Evolutionary conservation across 495 filamentous ascomycete species (phyloP), one percentile per base, ranked within the genome.

Genomic region (Talaromyces nanjingensis): DNA sequence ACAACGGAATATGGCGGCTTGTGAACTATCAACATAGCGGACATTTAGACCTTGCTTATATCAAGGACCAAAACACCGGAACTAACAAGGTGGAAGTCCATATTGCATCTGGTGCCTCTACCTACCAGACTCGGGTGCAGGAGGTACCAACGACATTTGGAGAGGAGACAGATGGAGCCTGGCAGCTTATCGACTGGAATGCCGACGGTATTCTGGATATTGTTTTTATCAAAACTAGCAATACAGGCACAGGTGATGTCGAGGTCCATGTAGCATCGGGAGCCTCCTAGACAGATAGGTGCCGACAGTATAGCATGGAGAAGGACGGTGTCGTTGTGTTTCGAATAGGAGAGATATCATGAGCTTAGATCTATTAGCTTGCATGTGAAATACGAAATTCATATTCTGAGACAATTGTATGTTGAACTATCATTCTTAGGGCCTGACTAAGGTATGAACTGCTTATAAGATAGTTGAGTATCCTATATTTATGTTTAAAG

Each of bases 171-270:
- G 60, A 62, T 54, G 60, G 60, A 18, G 52, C 61, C 33, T 63
- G 45, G 45, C 24, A 33, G 45, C 24, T 63, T 37, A 56, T 33
- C 33, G 42, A 63, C 25, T 63, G 25, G 24, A 63, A 63, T 63
- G 45, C 16, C 18, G 61, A 63, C 33, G 61, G 61, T n/a, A n/a
- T 33, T 9, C 61, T 55, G 2, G 61, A 63, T 63, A 47, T 63
- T 34, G 31, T 63, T 34, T 54, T 34, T 29, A 63, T 63, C 16
- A 63, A 63, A 24, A 63, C 45, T 22, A 53, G 61, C 45, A 37
- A 63, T n/a, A 63, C 61, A 9, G 47, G 47, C 25, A 63, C 45
- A 18, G 45, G 45, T 6, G 25, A 55, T 24, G 45, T 55, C 7
- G 61, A 63, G 25, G 61, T 63, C 11, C 61, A 63, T 56, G 20